Percentiles rank a stretch among this genome's conserved stretches.
phyloP scores from a whole-genome alignment of 108 stramenopile species.

The Nitzschia sp. region DNA sequence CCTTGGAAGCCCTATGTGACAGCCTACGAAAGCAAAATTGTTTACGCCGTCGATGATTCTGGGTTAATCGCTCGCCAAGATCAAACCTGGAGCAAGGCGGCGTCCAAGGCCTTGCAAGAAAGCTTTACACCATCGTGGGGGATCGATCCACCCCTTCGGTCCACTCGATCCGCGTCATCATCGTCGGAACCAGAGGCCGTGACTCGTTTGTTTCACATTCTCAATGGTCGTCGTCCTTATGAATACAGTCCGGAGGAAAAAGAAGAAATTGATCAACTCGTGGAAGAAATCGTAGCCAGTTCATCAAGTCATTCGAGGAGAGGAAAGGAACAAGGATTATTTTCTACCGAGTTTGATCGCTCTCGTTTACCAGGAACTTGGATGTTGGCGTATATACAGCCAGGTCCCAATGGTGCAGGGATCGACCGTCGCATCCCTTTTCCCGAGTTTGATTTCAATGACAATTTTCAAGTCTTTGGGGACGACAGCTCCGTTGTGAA shows the following conservation, averaged over 20 bases:
- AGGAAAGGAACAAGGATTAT: background rate
- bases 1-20: constrained; percentile 51
- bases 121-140: constrained; percentile 49
- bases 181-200: constrained; percentile 29
- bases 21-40: constrained; percentile 51
- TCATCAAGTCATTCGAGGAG: too few relatives aligned
- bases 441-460: constrained; percentile 52
- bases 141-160: constrained; percentile 20
- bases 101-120: constrained; percentile 47
- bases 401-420: constrained; percentile 50
- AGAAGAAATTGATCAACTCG: constrained; percentile 26
- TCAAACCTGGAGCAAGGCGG: constrained; percentile 52
- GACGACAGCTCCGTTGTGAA: constrained; percentile 22
- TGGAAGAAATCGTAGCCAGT: constrained; percentile 24
- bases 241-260: constrained; percentile 36
- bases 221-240: constrained; percentile 45
- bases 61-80: constrained; percentile 45
- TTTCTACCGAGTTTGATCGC: background rate
- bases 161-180: background rate
- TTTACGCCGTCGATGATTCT: constrained; percentile 35
- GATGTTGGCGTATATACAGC: constrained; percentile 46
- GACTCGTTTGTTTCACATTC: constrained; percentile 23
- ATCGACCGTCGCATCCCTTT: constrained; percentile 58
- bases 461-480: constrained; percentile 48
- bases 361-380: constrained; percentile 35